Evolutionary conservation across 2,329 filamentous ascomycete species (phyloP), one percentile per base, ranked within the genome.

Genomic region (Fusarium sp.): DNA sequence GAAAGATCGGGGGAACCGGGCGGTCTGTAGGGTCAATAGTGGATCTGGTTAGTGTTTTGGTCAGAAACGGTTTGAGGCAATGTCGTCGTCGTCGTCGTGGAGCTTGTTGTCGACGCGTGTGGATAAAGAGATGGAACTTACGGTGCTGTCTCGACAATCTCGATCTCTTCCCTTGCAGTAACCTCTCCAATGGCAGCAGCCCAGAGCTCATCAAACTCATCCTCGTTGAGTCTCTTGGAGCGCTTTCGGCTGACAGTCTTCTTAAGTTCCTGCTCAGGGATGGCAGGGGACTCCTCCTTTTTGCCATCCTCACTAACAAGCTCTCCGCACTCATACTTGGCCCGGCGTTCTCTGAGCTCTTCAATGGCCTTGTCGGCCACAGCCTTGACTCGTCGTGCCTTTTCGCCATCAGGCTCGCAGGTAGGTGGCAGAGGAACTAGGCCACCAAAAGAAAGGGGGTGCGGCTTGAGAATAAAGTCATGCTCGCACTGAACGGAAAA

Each of bases 331-430:
- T 99, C 97, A 79, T 92, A 98, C 78, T 95, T 92, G 65, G 97
- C 97, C 68, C 94, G 91, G 45, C 94, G 91, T 75, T 97, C 91
- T 63, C 97, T 90, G 58, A 99, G 88, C 77, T 95, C 93, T 78
- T 98, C 95, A 5, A 98, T 89, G 2, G 94, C 95, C 81, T 92
- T 93, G 80, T 98, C 93, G 9, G 95, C 95, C 17, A 99, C 95
- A 22, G 92, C 90, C 79, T 96, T 94, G 58, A 98, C 93, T 20
- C 94, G 93, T 43, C 94, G 91, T 9, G 93, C 94, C 82, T 98
- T 98, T 79, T 97, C 95, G 70, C 95, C 95, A 82, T 99, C 97
- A 0, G 97, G 94, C 83, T 98, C 96, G 82, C 97, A 99, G 6
- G 94, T 95, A 2, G 97, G 96, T 7, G 95, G 91, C 10, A 99